These are phyloP conservation scores for Curvularia eragrostidis DNA, from an alignment of 2,329 filamentous ascomycete genomes.

Conservation along the genomic window DNA sequence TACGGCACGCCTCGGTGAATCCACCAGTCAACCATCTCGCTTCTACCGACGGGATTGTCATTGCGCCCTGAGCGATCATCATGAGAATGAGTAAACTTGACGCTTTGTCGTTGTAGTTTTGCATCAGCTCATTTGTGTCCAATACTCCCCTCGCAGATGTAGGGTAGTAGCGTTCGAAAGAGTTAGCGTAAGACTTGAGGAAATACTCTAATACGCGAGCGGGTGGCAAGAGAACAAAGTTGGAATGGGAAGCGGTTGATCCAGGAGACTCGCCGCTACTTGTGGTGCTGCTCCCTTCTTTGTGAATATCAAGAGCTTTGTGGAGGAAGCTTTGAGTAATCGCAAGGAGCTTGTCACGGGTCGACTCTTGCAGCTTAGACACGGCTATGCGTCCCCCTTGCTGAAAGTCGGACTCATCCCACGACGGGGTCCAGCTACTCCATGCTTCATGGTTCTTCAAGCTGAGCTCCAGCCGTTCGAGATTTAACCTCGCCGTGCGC, in stretches of 20 bases:
- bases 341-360: constrained; percentile 72
- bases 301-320: constrained; percentile 73
- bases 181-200: constrained; percentile 69
- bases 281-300: constrained; percentile 55
- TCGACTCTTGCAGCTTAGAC: constrained; percentile 60
- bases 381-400: constrained; percentile 57
- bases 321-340: constrained; percentile 74
- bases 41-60: constrained; percentile 69
- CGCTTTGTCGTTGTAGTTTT: constrained; percentile 66
- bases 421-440: constrained; percentile 59
- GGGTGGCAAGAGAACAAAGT: constrained; percentile 71
- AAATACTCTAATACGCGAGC: constrained; percentile 72
- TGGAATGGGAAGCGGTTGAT: constrained; percentile 59
- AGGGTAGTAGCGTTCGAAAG: constrained; percentile 70
- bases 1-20: constrained; percentile 73
- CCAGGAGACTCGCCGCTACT: constrained; percentile 55
- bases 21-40: constrained; percentile 70
- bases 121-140: constrained; percentile 71
- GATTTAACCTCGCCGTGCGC: constrained; percentile 58
- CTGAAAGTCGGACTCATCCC: constrained; percentile 57
- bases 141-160: constrained; percentile 66
- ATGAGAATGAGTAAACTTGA: constrained; percentile 71
- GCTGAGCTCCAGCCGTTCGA: constrained; percentile 60
- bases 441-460: constrained; percentile 60
- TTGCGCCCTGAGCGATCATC: constrained; percentile 75